phyloP scores from a whole-genome alignment of 2,329 filamentous ascomycete species.

The Claviceps humidiphila region DNA sequence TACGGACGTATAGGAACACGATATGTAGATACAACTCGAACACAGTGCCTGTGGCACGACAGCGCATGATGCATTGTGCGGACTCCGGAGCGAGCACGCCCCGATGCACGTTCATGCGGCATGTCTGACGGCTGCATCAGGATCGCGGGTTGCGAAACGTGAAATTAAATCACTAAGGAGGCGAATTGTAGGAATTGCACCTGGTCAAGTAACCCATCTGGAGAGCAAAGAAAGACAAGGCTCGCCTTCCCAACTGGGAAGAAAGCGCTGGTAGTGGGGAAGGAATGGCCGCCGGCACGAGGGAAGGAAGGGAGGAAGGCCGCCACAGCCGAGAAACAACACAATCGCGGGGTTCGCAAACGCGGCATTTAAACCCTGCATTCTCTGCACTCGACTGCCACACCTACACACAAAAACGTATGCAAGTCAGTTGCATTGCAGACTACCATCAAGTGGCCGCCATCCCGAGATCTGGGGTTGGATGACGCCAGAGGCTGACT shows the following conservation, averaged over 20 bases:
- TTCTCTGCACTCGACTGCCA: too few species aligned
- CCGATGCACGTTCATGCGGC: not conserved
- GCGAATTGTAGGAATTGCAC: too few species aligned
- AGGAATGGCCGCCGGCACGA: too few species aligned
- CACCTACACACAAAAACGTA: not conserved
- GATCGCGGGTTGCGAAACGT: not conserved
- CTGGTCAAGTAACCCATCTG: too few species aligned
- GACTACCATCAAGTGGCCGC: not conserved
- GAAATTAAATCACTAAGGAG: not conserved
- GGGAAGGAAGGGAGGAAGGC: too few species aligned
- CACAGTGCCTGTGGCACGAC: not conserved
- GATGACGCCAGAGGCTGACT: not conserved
- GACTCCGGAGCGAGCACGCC: not conserved
- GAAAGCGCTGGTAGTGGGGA: too few species aligned
- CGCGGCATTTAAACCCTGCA: too few species aligned
- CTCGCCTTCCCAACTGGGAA: too few species aligned
- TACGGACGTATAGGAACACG: not conserved
- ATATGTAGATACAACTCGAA: not conserved
- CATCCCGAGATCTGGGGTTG: not conserved
- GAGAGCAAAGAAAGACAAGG: too few species aligned
- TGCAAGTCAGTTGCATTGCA: not conserved
- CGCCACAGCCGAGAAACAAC: too few species aligned
- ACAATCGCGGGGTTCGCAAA: too few species aligned
- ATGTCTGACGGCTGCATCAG: not conserved
- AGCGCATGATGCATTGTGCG: not conserved